These are phyloP conservation scores for Glaciozyma martinii DNA, from an alignment of 768 basidiomycete genomes.

Conservation along the genomic window DNA sequence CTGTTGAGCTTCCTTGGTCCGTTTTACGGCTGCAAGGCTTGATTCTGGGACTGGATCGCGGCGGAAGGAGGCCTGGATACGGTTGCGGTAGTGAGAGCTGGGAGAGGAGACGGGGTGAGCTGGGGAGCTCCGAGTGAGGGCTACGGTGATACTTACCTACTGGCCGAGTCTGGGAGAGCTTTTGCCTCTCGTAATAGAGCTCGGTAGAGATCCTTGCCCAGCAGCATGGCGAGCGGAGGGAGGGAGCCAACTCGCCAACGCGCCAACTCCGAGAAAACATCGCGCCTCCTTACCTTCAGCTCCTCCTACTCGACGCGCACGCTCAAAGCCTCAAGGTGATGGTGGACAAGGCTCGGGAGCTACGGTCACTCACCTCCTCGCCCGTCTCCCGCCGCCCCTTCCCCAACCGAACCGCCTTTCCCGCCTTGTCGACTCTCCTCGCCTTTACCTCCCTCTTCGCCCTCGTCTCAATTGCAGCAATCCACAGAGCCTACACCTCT, in stretches of 20 bases:
- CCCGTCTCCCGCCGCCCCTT: not conserved
- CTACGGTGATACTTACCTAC: not conserved
- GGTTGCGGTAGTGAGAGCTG: not conserved
- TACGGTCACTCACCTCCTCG: no score
- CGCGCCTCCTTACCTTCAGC: no score
- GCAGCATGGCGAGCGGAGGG: not conserved
- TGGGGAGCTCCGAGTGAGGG: not conserved
- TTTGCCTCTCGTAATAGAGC: slow-evolving; percentile 11
- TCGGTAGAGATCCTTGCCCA: slow-evolving; percentile 18
- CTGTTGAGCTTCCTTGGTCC: not conserved
- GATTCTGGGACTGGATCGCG: not conserved
- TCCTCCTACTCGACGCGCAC: no score
- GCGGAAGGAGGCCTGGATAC: not conserved
- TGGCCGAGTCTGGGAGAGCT: slow-evolving; percentile 1
- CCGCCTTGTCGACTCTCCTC: not conserved
- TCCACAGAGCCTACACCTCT: slow-evolving; percentile 20
- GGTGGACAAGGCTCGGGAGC: no score
- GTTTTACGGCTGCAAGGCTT: not conserved
- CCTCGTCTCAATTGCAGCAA: slow-evolving; percentile 1
- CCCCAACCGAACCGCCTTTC: not conserved
- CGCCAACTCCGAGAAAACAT: no score
- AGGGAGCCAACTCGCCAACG: no score
- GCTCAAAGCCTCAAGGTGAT: no score
- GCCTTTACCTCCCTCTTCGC: slow-evolving; percentile 3
- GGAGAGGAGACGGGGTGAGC: not conserved